phyloP scores from a whole-genome alignment of 2,329 filamentous ascomycete species.

The Didymella keratinophila region DNA sequence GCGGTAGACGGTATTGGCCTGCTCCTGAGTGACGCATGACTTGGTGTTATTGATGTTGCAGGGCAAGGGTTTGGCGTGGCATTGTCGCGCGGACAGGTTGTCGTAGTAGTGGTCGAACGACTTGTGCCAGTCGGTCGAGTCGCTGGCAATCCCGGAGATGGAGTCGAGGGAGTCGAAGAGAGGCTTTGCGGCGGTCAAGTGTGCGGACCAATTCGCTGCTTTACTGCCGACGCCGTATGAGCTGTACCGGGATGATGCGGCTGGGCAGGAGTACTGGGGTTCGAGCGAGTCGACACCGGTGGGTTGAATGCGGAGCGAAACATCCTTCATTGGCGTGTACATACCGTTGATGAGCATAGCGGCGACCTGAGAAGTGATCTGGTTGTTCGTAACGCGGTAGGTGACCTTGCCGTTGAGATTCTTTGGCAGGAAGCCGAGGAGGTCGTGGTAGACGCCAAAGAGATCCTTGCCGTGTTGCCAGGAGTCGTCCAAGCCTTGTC shows the following conservation, averaged over 20 bases:
- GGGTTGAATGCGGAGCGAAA: slow-evolving; percentile 58
- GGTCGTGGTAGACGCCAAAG: slow-evolving; percentile 75
- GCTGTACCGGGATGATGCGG: slow-evolving; percentile 56
- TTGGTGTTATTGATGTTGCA: slow-evolving; percentile 64
- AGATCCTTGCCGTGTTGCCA: slow-evolving; percentile 80
- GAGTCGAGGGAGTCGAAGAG: slow-evolving; percentile 70
- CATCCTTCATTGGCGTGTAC: slow-evolving; percentile 43
- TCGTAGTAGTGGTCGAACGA: slow-evolving; percentile 86
- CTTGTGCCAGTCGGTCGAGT: slow-evolving; percentile 70
- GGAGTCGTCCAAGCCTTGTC: slow-evolving; percentile 74
- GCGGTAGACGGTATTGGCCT: slow-evolving; percentile 75
- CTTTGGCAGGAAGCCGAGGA: slow-evolving; percentile 72
- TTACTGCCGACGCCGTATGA: slow-evolving; percentile 57
- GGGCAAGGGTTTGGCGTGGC: slow-evolving; percentile 75
- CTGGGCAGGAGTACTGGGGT: slow-evolving; percentile 72
- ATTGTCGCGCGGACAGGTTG: slow-evolving; percentile 80
- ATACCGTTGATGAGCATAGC: slow-evolving; percentile 77
- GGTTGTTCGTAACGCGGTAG: slow-evolving; percentile 81
- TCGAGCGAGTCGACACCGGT: slow-evolving; percentile 74
- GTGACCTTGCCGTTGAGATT: slow-evolving; percentile 56
- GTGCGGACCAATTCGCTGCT: slow-evolving; percentile 65
- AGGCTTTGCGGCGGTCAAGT: slow-evolving; percentile 64
- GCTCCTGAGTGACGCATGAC: slow-evolving; percentile 67
- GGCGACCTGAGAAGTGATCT: slow-evolving; percentile 82
- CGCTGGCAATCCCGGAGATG: slow-evolving; percentile 69